phyloP scores from a whole-genome alignment of 768 basidiomycete genomes.

The Neoboletus magnificus region DNA sequence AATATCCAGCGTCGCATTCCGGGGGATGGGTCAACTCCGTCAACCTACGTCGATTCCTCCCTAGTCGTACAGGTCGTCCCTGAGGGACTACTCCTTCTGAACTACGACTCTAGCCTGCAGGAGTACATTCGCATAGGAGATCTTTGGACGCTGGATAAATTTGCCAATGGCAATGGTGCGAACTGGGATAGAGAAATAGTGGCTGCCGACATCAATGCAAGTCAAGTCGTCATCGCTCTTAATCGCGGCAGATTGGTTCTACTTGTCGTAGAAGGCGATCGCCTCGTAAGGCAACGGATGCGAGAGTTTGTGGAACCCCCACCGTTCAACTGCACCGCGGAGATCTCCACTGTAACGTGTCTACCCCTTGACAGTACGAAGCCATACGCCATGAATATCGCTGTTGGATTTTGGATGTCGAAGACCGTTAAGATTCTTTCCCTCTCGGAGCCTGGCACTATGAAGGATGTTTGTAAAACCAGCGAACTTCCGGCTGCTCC shows the following conservation, averaged over 20 bases:
- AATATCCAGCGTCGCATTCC: conserved; percentile 44
- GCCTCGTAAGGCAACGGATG: conserved; percentile 28
- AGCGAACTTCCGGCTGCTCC: conserved; percentile 40
- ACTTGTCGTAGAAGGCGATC: conserved; percentile 46
- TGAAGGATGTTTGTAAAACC: conserved; percentile 27
- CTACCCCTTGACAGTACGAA: conserved; percentile 48
- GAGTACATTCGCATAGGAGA: conserved; percentile 41
- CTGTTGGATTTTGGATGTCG: conserved; percentile 75
- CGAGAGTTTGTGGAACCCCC: conserved; percentile 24
- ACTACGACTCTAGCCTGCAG: conserved; percentile 46
- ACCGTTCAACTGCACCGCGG: conserved; percentile 29
- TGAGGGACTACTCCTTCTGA: conserved; percentile 50
- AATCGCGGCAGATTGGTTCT: conserved; percentile 49
- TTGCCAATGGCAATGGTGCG: conserved; percentile 18
- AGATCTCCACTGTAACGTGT: conserved; percentile 73
- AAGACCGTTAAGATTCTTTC: conserved; percentile 59
- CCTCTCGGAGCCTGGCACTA: conserved; percentile 19
- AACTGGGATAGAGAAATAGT: conserved; percentile 49
- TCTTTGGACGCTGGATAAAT: conserved; percentile 38
- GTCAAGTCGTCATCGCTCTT: conserved; percentile 63
- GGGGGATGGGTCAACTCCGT: conserved; percentile 13
- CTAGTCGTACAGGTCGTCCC: conserved; percentile 72
- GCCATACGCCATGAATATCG: conserved; percentile 46
- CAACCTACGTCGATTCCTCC: conserved; percentile 43
- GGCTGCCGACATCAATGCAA: conserved; percentile 64